phyloP scores from a whole-genome alignment of 2,329 filamentous ascomycete genomes.

The Phialophora chinensis region DNA sequence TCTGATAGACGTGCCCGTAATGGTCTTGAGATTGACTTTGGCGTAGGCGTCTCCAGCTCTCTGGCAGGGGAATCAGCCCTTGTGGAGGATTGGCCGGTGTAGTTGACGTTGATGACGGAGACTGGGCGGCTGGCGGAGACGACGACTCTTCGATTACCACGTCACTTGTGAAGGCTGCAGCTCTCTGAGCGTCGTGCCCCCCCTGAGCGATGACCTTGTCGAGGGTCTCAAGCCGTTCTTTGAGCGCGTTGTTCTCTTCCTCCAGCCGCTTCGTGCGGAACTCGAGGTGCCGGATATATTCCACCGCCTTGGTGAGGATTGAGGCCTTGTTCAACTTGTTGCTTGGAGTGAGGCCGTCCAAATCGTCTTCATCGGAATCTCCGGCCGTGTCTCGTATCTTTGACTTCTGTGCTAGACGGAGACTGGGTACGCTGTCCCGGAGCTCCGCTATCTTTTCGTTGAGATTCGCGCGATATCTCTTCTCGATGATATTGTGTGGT shows the following conservation, averaged over 20 bases:
- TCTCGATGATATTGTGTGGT: slow-evolving; percentile 98
- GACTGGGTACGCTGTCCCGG: slow-evolving; percentile 86
- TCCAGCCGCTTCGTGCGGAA: slow-evolving; percentile 82
- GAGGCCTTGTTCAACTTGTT: slow-evolving; percentile 99
- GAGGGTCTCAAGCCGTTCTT: slow-evolving; percentile 78
- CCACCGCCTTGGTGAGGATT: slow-evolving; percentile 90
- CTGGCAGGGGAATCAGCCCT: slow-evolving; percentile 52
- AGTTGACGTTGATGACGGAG: slow-evolving; percentile 56
- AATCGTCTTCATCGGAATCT: slow-evolving; percentile 78
- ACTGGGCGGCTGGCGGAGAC: slow-evolving; percentile 1
- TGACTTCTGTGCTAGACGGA: slow-evolving; percentile 78
- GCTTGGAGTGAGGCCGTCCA: slow-evolving; percentile 80
- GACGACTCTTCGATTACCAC: slow-evolving; percentile 37
- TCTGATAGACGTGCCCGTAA: slow-evolving; percentile 42
- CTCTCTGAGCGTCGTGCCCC: slow-evolving; percentile 37
- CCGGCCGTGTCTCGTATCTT: slow-evolving; percentile 61
- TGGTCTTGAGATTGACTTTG: slow-evolving; percentile 42
- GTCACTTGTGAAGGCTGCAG: slow-evolving; percentile 40
- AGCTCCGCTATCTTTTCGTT: slow-evolving; percentile 97
- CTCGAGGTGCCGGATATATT: slow-evolving; percentile 93
- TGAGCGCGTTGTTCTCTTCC: slow-evolving; percentile 81
- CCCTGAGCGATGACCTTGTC: slow-evolving; percentile 66
- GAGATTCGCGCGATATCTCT: slow-evolving; percentile 91
- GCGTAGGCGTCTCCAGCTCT: slow-evolving; percentile 51
- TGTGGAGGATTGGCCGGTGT: slow-evolving; percentile 44